Evolutionary conservation across 257 asterid genomes (phyloP), one percentile per base, ranked within the genome.

Genomic region (Capsicum baccatum): DNA sequence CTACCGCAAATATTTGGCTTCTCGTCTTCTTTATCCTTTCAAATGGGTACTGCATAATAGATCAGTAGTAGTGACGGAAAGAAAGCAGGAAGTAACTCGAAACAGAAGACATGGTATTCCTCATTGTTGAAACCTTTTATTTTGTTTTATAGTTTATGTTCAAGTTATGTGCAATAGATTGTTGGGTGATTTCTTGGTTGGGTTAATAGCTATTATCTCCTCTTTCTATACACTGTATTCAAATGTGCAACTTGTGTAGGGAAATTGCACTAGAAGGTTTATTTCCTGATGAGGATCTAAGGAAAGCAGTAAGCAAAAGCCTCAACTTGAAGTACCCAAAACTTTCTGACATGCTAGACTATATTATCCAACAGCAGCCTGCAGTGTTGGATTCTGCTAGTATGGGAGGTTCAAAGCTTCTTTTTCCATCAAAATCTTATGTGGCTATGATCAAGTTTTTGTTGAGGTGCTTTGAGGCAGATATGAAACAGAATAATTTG

Each of bases 201-300:
- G 63, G 64, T 59, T 83, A 55, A 74, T 60, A 70, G 62, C 33
- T 79, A 47, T 76, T 35, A 64, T 83, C 74, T 82, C 47, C 59
- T 66, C 63, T 85, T 15, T 39, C 78, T 44, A 82, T 78, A 83
- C 78, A 83, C 58, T 79, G 50, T 68, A 79, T 67, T 37, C 37
- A 16, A 74, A 84, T 83, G 48, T 76, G 81, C 47, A 76, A 54
- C 84, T 82, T 85, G 82, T 56, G 62, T 86, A 97, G 99, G 95
- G 99, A 97, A 89, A 97, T 94, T 96, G 96, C 98, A 79, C 70
- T 97, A 87, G 98, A 93, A 89, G 99, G 97, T 86, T 89, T 97
- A 76, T 92, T 95, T 89, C 99, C 97, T 57, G 98, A 94, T 80
- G 98, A 93, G 90, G 93, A 85, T 83, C 94, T 86, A 82, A 89